Evolutionary conservation across 164 flowering plant genomes (phyloP).

Genomic region (Vitis rotundifolia): DNA sequence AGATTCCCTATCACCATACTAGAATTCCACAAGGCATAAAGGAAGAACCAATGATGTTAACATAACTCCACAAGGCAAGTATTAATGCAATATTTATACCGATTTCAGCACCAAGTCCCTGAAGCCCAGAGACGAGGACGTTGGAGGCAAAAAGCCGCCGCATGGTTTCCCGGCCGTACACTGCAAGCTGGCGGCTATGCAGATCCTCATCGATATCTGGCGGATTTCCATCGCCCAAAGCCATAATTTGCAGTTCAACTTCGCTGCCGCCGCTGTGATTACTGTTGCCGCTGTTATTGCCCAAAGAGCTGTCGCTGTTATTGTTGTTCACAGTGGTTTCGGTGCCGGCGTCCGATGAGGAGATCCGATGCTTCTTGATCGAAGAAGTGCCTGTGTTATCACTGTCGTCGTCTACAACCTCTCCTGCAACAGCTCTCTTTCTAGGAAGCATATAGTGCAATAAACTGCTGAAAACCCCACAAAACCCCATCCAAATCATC

Average conservation of each 20-base stretch:
- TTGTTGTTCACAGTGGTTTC: slow-evolving; percentile 13
- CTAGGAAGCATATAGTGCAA: slow-evolving; percentile 65
- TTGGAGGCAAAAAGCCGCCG: slow-evolving; percentile 79
- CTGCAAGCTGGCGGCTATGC: slow-evolving; percentile 94
- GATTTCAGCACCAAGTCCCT: slow-evolving; percentile 95
- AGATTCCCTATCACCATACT: neutral
- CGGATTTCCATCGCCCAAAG: slow-evolving; percentile 39
- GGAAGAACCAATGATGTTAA: neutral
- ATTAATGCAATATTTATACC: slow-evolving; percentile 38
- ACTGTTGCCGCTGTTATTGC: slow-evolving; percentile 1
- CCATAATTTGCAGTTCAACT: slow-evolving; percentile 19
- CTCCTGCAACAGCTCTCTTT: slow-evolving; percentile 51
- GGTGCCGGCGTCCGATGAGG: slow-evolving; percentile 14
- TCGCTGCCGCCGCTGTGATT: slow-evolving; percentile 10
- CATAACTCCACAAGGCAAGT: neutral
- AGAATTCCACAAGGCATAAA: neutral
- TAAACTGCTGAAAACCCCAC: slow-evolving; percentile 36
- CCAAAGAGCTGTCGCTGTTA: slow-evolving; percentile 1
- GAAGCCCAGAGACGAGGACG: slow-evolving; percentile 87
- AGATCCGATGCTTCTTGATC: slow-evolving; percentile 34
- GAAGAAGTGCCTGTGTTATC: slow-evolving; percentile 7
- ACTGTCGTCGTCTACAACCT: slow-evolving; percentile 26
- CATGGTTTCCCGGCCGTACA: slow-evolving; percentile 97
- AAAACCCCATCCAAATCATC: slow-evolving; percentile 15
- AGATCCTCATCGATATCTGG: slow-evolving; percentile 89